Conservation (phyloP, 2,329 filamentous ascomycete genomes). For the Penicillium expansum region DNA sequence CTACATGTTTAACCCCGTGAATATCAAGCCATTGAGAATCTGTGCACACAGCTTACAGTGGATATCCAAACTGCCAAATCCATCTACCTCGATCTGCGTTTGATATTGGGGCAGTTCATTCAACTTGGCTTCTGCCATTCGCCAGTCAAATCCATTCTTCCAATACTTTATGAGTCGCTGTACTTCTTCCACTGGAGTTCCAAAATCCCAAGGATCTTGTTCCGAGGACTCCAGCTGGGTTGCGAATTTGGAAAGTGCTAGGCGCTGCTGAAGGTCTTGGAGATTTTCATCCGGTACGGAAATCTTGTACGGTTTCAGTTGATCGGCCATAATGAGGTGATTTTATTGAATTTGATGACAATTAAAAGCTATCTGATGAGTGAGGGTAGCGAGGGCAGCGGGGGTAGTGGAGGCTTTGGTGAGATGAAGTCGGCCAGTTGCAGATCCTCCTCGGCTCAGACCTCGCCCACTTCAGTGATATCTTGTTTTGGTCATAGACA, state of each 20-base stretch:
- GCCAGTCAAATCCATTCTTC: slow-evolving; percentile 60
- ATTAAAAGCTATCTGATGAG: background rate
- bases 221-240: slow-evolving; percentile 19
- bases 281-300: slow-evolving; percentile 15
- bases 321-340: slow-evolving; percentile 12
- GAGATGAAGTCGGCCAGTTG: background rate
- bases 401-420: background rate
- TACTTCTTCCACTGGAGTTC: slow-evolving; percentile 17
- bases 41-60: slow-evolving; percentile 47
- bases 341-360: background rate
- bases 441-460: background rate
- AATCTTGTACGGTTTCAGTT: slow-evolving; percentile 13
- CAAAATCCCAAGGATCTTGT: slow-evolving; percentile 21
- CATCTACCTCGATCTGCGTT: slow-evolving; percentile 54
- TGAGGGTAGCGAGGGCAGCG: too few species aligned
- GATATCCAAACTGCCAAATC: slow-evolving; percentile 58
- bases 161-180: slow-evolving; percentile 57
- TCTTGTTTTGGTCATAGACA: background rate
- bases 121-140: slow-evolving; percentile 56
- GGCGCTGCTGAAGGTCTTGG: slow-evolving; percentile 20
- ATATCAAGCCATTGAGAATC: background rate
- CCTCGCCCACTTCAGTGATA: background rate
- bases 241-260: slow-evolving; percentile 16
- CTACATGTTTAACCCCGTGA: slow-evolving; percentile 1
- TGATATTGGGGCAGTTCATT: slow-evolving; percentile 62